Conservation (phyloP, 345 rosid genomes). For the Arabidopsis arenosa region DNA sequence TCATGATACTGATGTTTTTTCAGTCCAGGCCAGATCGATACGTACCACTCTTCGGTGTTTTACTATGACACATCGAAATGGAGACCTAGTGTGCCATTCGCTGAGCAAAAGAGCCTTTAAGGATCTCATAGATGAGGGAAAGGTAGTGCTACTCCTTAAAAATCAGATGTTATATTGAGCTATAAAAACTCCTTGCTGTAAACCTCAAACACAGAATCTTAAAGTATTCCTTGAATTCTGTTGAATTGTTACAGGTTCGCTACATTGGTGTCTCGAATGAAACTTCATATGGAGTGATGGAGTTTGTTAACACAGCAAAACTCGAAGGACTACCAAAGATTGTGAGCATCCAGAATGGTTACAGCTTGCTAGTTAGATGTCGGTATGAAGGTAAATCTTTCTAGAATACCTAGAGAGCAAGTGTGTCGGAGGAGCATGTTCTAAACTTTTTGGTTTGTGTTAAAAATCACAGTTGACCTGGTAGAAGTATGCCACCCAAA, state of each 20-base stretch:
- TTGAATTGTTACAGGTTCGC: conserved; percentile 78
- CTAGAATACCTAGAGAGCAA: background rate
- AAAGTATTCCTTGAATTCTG: background rate
- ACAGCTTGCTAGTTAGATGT: conserved; percentile 73
- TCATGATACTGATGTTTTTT: conserved; percentile 41
- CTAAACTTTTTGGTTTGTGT: conserved; percentile 8
- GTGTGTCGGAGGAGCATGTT: background rate
- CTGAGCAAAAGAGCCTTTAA: conserved; percentile 77
- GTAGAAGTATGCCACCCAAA: conserved; percentile 90
- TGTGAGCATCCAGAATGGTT: conserved; percentile 87
- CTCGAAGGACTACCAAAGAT: conserved; percentile 87
- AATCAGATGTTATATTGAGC: conserved; percentile 16
- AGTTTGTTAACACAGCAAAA: conserved; percentile 84
- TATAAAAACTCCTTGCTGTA: background rate
- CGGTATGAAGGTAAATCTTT: conserved; percentile 61
- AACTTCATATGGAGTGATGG: conserved; percentile 95
- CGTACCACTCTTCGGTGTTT: conserved; percentile 83
- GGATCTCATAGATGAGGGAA: conserved; percentile 83
- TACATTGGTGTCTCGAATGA: conserved; percentile 91
- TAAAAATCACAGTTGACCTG: conserved; percentile 71
- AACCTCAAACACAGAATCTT: conserved; percentile 7
- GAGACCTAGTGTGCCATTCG: conserved; percentile 80
- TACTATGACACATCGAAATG: conserved; percentile 70
- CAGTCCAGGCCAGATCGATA: conserved; percentile 94
- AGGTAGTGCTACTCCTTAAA: conserved; percentile 54